Percentiles rank a stretch among this genome's conserved stretches.
phyloP scores from a whole-genome alignment of 352 stramenopile species.

The Albugo candida region DNA sequence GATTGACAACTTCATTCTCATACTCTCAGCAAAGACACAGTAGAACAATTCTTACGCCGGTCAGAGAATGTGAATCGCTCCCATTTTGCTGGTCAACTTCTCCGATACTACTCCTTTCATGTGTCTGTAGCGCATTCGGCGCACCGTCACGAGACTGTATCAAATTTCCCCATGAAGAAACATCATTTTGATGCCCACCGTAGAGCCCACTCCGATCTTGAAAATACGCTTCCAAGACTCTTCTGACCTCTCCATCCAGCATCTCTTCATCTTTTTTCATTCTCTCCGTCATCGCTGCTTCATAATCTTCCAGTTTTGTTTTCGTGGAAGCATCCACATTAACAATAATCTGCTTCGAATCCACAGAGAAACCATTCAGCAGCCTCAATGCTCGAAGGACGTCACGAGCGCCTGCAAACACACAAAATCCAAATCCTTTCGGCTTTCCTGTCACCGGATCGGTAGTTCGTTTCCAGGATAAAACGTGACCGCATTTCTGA shows the following conservation, averaged over 20 bases:
- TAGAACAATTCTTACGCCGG: not conserved
- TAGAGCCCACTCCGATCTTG: constrained; percentile 15
- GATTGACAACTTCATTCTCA: not conserved
- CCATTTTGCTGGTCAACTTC: not conserved
- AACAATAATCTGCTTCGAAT: constrained; percentile 22
- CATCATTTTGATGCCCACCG: constrained; percentile 19
- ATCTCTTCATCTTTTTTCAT: constrained; percentile 11
- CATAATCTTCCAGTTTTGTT: constrained; percentile 15
- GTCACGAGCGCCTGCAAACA: constrained; percentile 14
- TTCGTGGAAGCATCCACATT: constrained; percentile 20
- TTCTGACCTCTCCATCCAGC: constrained; percentile 10
- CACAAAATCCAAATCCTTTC: constrained; percentile 28
- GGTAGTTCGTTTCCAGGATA: constrained; percentile 23
- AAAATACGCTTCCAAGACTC: constrained; percentile 11
- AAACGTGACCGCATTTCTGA: constrained; percentile 20
- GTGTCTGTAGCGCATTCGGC: not conserved
- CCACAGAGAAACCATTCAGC: constrained; percentile 21
- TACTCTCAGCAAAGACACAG: not conserved
- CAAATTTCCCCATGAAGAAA: constrained; percentile 15
- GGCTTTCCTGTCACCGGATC: constrained; percentile 23
- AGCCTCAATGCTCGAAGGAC: constrained; percentile 23
- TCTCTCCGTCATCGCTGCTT: constrained; percentile 9
- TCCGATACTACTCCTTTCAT: no score
- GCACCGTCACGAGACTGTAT: constrained; percentile 3
- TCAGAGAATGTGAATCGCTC: not conserved